Conservation (phyloP, 2,329 filamentous ascomycete species). For the Claviceps sp. region DNA sequence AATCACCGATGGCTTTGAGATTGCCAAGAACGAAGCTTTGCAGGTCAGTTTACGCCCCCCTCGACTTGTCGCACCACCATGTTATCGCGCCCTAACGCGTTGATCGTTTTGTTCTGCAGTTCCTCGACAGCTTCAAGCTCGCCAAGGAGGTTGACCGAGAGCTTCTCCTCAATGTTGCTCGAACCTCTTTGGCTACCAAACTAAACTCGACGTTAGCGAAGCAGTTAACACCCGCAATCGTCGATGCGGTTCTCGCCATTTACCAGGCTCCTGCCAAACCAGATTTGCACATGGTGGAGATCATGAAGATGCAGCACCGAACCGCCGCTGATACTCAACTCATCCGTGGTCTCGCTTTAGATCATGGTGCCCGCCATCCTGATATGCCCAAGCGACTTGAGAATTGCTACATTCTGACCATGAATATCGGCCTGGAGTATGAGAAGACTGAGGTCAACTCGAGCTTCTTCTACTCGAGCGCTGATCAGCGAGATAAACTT, state of each 20-base stretch:
- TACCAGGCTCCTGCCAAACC: slow-evolving; percentile 83
- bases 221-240: slow-evolving; percentile 86
- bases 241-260: slow-evolving; percentile 91
- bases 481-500: slow-evolving; percentile 92
- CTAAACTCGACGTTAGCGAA: slow-evolving; percentile 79
- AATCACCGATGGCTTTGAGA: slow-evolving; percentile 94
- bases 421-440: slow-evolving; percentile 96
- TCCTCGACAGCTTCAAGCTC: slow-evolving; percentile 90
- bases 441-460: slow-evolving; percentile 99
- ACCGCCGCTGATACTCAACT: slow-evolving; percentile 92
- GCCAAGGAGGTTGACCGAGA: slow-evolving; percentile 81
- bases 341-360: slow-evolving; percentile 81
- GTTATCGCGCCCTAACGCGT: background rate
- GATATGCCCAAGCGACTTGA: slow-evolving; percentile 97
- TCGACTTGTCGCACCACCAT: background rate
- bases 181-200: slow-evolving; percentile 91
- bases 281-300: slow-evolving; percentile 97
- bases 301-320: slow-evolving; percentile 99
- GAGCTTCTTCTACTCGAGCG: slow-evolving; percentile 94
- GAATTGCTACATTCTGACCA: slow-evolving; percentile 86
- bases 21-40: slow-evolving; percentile 83
- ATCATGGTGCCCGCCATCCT: slow-evolving; percentile 90
- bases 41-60: slow-evolving; percentile 41
- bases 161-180: slow-evolving; percentile 80
- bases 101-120: slow-evolving; percentile 35